Conservation (phyloP, 257 asterid genomes). For the Solanum medicagineum region DNA sequence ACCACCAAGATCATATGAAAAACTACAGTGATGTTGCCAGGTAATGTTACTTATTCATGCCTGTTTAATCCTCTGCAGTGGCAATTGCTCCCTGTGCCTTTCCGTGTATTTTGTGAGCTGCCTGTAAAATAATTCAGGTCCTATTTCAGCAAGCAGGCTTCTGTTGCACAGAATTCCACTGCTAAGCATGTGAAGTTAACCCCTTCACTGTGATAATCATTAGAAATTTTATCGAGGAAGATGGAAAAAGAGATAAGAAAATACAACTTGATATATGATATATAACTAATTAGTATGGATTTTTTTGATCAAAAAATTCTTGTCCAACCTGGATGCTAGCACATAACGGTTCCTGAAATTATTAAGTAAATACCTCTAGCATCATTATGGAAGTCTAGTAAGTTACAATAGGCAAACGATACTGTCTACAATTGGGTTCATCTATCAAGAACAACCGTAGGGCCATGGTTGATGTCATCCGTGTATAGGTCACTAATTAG, state of each 20-base stretch:
- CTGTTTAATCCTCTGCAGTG: background rate
- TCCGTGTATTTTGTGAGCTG: background rate
- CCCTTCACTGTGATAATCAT: background rate
- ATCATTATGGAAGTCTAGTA: background rate
- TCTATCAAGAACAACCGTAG: background rate
- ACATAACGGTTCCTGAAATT: background rate
- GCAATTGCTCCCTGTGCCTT: background rate
- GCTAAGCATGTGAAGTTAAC: background rate
- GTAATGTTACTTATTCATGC: background rate
- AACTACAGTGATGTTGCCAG: background rate
- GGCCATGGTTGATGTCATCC: background rate
- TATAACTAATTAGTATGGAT: too few species aligned
- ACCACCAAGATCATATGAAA: background rate
- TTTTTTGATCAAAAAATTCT: too few species aligned
- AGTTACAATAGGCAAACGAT: background rate
- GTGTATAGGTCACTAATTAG: background rate
- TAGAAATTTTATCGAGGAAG: background rate
- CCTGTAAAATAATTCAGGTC: background rate
- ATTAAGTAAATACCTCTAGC: background rate
- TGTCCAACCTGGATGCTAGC: background rate
- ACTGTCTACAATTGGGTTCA: background rate
- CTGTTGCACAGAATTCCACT: background rate
- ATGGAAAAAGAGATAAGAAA: background rate
- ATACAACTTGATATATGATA: too few species aligned
- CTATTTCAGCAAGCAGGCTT: background rate